Evolutionary conservation across 768 basidiomycete genomes (phyloP).

Genomic region (Asterophora lycoperdoides): DNA sequence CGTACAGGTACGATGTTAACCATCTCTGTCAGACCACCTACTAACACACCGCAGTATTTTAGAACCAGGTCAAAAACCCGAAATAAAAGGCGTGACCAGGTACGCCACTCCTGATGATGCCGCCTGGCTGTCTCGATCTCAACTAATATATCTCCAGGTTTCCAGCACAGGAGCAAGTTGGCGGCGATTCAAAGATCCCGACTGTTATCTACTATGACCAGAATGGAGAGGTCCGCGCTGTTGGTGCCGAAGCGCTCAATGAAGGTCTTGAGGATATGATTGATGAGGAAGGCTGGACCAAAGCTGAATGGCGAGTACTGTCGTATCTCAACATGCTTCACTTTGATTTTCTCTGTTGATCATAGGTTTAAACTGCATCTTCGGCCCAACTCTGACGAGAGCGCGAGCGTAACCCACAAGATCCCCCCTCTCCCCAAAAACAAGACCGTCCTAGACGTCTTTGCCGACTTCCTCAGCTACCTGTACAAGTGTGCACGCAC

Average conservation of each 20-base stretch:
- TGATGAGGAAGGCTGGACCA: slow-evolving; percentile 39
- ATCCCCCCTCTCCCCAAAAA: slow-evolving; percentile 38
- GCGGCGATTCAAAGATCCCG: slow-evolving; percentile 42
- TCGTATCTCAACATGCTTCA: no score
- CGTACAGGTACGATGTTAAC: slow-evolving; percentile 28
- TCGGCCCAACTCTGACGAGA: slow-evolving; percentile 9
- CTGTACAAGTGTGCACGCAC: slow-evolving; percentile 34
- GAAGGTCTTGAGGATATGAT: slow-evolving; percentile 36
- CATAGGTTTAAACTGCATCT: slow-evolving; percentile 27
- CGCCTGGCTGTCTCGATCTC: neutral
- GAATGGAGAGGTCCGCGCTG: slow-evolving; percentile 32
- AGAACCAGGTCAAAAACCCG: slow-evolving; percentile 29
- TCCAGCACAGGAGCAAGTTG: slow-evolving; percentile 40
- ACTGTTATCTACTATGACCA: slow-evolving; percentile 43
- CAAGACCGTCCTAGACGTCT: slow-evolving; percentile 38
- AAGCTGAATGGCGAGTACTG: slow-evolving; percentile 42
- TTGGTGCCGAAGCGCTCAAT: slow-evolving; percentile 40
- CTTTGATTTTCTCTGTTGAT: no score
- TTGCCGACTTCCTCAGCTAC: slow-evolving; percentile 46
- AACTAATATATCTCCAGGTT: slow-evolving; percentile 31
- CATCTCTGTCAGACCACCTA: neutral
- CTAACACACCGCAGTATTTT: slow-evolving; percentile 25
- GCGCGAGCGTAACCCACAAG: slow-evolving; percentile 19
- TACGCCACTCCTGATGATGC: slow-evolving; percentile 20
- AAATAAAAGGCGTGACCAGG: slow-evolving; percentile 39